These are phyloP conservation scores for Carpinus viminea DNA, from an alignment of 306 rosid species.

Conservation along the genomic window DNA sequence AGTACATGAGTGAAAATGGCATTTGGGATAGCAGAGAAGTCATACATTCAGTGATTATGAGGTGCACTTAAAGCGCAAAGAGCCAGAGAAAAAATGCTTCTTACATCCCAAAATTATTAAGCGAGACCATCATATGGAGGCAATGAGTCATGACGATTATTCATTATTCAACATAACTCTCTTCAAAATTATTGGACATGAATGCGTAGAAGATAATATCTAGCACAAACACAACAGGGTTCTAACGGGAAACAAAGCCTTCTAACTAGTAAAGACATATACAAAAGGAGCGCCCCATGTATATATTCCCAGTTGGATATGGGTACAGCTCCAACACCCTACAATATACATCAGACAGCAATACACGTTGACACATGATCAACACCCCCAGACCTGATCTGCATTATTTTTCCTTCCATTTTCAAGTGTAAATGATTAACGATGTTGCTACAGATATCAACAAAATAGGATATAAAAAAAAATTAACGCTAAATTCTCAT, in stretches of 20 bases:
- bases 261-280: background rate
- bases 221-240: background rate
- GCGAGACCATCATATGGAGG: too few relatives aligned
- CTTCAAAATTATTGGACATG: background rate
- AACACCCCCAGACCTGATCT: background rate
- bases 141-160: too few relatives aligned
- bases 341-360: background rate
- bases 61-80: too few relatives aligned
- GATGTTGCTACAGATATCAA: background rate
- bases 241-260: background rate
- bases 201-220: background rate
- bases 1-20: background rate
- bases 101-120: too few relatives aligned
- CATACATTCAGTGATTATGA: background rate
- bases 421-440: background rate
- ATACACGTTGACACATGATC: background rate
- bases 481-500: background rate
- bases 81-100: too few relatives aligned
- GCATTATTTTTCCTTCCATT: background rate
- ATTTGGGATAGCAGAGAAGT: background rate
- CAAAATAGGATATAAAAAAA: background rate
- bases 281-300: background rate
- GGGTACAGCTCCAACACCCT: background rate
- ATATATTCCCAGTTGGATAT: too few relatives aligned
- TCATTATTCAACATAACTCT: too few relatives aligned